A percentile compares a stretch with the other conserved stretches of the same genome.
Evolutionary conservation across 495 filamentous ascomycete species (phyloP).

Genomic region (Cladorrhinum samala): DNA sequence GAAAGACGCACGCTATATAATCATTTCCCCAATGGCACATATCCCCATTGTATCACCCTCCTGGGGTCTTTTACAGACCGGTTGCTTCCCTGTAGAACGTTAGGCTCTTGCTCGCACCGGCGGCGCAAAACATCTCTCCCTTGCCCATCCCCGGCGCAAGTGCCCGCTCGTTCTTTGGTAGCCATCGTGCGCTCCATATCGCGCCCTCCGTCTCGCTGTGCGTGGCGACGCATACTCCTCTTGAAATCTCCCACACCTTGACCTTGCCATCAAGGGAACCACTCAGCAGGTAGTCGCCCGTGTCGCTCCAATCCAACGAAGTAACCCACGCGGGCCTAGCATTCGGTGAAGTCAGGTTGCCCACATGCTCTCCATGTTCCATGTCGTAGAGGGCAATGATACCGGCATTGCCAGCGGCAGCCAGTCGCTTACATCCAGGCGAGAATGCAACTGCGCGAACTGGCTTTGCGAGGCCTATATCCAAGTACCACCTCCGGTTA

Average conservation of each 20-base stretch:
- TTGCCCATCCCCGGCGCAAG: slow-evolving; percentile 42
- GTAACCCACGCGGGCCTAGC: slow-evolving; percentile 75
- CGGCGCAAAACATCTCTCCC: slow-evolving; percentile 82
- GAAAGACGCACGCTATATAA: too few species aligned
- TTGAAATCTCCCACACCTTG: slow-evolving; percentile 89
- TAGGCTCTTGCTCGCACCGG: slow-evolving; percentile 72
- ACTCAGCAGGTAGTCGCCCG: slow-evolving; percentile 88
- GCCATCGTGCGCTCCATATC: slow-evolving; percentile 82
- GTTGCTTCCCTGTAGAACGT: slow-evolving; percentile 91
- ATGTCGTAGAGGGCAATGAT: slow-evolving; percentile 91
- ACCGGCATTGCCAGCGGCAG: slow-evolving; percentile 85
- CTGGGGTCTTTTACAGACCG: slow-evolving; percentile 54
- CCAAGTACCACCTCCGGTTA: not conserved
- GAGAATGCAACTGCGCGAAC: slow-evolving; percentile 82
- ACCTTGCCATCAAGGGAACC: slow-evolving; percentile 87
- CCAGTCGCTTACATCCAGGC: slow-evolving; percentile 73
- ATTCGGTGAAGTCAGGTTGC: slow-evolving; percentile 59
- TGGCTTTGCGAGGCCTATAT: slow-evolving; percentile 74
- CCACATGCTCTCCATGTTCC: slow-evolving; percentile 83
- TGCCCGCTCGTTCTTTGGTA: slow-evolving; percentile 58
- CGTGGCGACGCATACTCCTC: slow-evolving; percentile 79
- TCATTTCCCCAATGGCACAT: too few species aligned
- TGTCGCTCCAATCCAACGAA: slow-evolving; percentile 83
- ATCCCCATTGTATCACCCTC: too few species aligned
- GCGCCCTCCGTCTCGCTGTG: slow-evolving; percentile 84